These are phyloP conservation scores for Papiliotrema laurentii DNA, from an alignment of 1,284 basidiomycete genomes.

Conservation along the genomic window DNA sequence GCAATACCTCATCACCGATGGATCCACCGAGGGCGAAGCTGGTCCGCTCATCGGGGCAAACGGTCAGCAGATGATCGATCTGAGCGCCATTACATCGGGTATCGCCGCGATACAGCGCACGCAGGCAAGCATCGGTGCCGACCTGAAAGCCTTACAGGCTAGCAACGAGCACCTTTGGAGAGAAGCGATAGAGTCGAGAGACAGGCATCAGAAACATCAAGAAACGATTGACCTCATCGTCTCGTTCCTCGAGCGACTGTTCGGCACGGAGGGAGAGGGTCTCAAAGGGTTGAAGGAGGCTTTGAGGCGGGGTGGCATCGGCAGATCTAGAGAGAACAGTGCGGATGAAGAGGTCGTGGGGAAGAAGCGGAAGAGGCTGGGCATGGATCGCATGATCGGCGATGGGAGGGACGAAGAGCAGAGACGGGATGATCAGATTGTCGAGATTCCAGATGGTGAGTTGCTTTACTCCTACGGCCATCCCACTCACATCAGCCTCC, in stretches of 20 bases:
- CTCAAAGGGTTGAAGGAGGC: conserved; percentile 42
- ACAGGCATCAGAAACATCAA: conserved; percentile 82
- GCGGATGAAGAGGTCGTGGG: conserved; percentile 16
- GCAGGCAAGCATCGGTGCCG: conserved; percentile 81
- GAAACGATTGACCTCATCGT: conserved; percentile 97
- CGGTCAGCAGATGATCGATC: conserved; percentile 32
- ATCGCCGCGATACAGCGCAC: conserved; percentile 86
- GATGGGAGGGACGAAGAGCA: conserved; percentile 25
- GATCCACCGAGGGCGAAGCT: conserved; percentile 38
- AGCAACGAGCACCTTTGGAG: conserved; percentile 90
- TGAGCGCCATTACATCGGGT: conserved; percentile 54
- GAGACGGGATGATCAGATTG: conserved; percentile 18
- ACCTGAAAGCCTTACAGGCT: conserved; percentile 80
- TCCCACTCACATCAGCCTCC: neutral
- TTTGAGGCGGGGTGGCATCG: conserved; percentile 29
- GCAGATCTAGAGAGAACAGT: conserved; percentile 26
- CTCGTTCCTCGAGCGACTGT: conserved; percentile 88
- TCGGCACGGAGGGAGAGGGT: conserved; percentile 57
- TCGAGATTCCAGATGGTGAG: conserved; percentile 35
- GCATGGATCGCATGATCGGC: conserved; percentile 41
- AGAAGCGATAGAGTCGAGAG: conserved; percentile 73
- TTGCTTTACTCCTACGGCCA: neutral
- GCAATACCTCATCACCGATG: conserved; percentile 37
- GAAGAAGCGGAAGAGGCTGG: conserved; percentile 39
- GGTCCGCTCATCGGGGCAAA: conserved; percentile 21